A percentile compares a stretch with the other conserved stretches of the same genome.
These are phyloP conservation scores for Avicennia marina DNA, from an alignment of 257 asterid species.

Conservation along the genomic window DNA sequence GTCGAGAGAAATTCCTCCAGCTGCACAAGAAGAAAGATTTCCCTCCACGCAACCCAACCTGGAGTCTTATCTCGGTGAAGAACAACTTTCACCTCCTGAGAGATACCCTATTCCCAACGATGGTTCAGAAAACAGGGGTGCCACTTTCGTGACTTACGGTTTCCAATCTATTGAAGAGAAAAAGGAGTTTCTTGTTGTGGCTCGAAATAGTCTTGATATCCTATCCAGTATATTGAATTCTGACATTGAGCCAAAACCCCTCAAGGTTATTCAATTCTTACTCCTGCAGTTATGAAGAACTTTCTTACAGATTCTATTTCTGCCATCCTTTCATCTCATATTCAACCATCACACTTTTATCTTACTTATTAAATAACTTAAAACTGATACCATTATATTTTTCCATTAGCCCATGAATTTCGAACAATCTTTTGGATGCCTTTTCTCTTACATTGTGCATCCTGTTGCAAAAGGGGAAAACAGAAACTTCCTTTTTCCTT, in stretches of 20 bases:
- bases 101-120: constrained; percentile 54
- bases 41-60: constrained; percentile 35
- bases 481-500: too few species aligned
- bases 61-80: constrained; percentile 58
- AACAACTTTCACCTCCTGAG: constrained; percentile 50
- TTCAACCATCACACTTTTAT: not conserved
- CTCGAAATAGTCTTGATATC: constrained; percentile 76
- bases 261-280: constrained; percentile 40
- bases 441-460: not conserved
- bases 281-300: not conserved
- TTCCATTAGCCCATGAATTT: not conserved
- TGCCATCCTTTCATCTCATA: not conserved
- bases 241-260: constrained; percentile 55
- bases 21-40: constrained; percentile 30
- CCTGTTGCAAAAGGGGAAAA: not conserved
- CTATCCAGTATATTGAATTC: constrained; percentile 80
- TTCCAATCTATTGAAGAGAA: constrained; percentile 61
- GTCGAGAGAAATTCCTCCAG: constrained; percentile 42
- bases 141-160: constrained; percentile 30
- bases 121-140: constrained; percentile 35
- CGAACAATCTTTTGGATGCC: not conserved
- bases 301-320: not conserved
- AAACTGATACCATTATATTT: not conserved
- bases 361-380: not conserved
- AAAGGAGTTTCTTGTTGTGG: constrained; percentile 59